Base-by-base conservation (phyloP, 805 yeast genomes). In the Spathaspora passalidarum region DNA sequence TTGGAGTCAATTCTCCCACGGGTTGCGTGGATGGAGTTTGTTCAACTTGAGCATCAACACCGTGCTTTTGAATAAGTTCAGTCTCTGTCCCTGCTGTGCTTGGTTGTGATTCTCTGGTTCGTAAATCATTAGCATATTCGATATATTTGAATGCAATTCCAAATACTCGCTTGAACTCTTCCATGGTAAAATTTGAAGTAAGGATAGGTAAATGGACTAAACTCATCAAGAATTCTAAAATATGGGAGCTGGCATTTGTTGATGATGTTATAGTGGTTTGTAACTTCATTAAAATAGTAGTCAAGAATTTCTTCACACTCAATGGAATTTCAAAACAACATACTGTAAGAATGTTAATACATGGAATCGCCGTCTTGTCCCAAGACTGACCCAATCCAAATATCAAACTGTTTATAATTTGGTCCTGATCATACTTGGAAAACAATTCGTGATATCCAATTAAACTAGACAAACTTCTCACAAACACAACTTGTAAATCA, bases 91-190 rank as follows among this genome's bases (percentile, higher is more conserved):
- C n/a, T n/a, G 38, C 19, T 10, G 20, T 20, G 16, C 16, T 17
- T 16, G 42, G 42, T 50, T 44, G 44, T 16, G 47, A 56, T 42
- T 57, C 68, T 52, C 42, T 61, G 9, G 10, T 52, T 50, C 67
- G 52, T 46, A 62, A 57, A 53, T 86, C 90, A 43, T 76, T 72
- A 1, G 88, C 80, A 56, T 82, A 83, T 56, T 86, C 88, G 45
- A 88, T 84, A 54, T 82, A 84, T 54, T 84, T 83, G 68, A 89
- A 86, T 1, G 90, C 84, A 59, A 89, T 86, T 1, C 87, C 96
- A 68, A 89, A 87, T 2, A 88, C 88, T 40, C 90, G 72, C 55
- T 82, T 84, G 60, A 76, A 85, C 54, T 89, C 96, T 42, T 86
- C 94, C 16, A 76, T 73, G 2, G 87, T 85, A 58, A 88, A 84